A percentile compares a stretch with the other conserved stretches of the same genome.
phyloP scores from a whole-genome alignment of 106 monocot genomes.

The Dioscorea zingiberensis region DNA sequence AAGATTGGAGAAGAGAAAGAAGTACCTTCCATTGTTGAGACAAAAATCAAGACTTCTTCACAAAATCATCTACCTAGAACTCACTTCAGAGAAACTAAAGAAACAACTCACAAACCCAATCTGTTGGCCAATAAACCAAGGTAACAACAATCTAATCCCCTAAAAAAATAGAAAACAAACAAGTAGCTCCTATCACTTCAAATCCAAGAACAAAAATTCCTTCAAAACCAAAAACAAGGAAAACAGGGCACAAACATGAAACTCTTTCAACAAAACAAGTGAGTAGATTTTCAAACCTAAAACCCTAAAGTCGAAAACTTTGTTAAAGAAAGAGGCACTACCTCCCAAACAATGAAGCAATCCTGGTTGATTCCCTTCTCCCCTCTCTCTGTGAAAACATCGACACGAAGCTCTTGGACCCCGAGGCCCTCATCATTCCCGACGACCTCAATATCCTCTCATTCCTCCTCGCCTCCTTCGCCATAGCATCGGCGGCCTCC shows the following conservation, averaged over 20 bases:
- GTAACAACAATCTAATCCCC: too few species aligned
- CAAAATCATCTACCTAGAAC: too few species aligned
- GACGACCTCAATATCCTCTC: conserved; percentile 54
- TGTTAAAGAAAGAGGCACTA: conserved; percentile 7
- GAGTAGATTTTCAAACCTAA: too few species aligned
- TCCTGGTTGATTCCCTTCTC: conserved; percentile 95
- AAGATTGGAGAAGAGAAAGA: too few species aligned
- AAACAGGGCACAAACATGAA: not conserved
- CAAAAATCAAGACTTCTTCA: too few species aligned
- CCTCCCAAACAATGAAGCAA: conserved; percentile 83
- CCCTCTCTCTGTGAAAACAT: conserved; percentile 64
- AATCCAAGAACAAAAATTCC: not conserved
- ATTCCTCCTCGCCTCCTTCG: conserved; percentile 48
- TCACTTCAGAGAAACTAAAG: too few species aligned
- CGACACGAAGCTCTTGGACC: conserved; percentile 50
- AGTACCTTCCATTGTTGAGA: too few species aligned
- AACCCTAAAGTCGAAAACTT: too few species aligned
- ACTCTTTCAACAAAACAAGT: not conserved
- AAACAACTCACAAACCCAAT: too few species aligned
- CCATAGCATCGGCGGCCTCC: conserved; percentile 38
- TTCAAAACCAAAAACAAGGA: not conserved
- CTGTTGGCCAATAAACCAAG: too few species aligned
- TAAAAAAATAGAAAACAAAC: too few species aligned
- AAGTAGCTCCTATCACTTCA: not conserved
- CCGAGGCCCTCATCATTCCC: conserved; percentile 33